Evolutionary conservation across 495 filamentous ascomycete genomes (phyloP).

Genomic region (Aspergillus mulundensis): DNA sequence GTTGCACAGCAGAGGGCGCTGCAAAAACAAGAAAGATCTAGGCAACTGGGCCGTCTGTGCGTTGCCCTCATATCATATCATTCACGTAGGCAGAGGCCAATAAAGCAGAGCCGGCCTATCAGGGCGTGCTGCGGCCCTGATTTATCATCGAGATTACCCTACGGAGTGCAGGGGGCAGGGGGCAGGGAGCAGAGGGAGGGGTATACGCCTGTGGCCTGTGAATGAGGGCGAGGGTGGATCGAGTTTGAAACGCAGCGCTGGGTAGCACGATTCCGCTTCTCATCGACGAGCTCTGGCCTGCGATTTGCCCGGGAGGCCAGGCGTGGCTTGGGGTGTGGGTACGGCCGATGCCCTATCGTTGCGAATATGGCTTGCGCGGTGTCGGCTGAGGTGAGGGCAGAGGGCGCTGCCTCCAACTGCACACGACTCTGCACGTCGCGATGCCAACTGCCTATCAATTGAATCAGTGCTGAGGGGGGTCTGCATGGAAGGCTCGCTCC

Average conservation of each 20-base stretch:
- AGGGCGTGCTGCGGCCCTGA: neutral
- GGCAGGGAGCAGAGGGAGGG: neutral
- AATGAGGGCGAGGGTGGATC: neutral
- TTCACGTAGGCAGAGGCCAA: neutral
- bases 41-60: neutral
- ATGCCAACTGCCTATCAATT: neutral
- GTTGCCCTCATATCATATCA: slow-evolving; percentile 1
- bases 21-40: slow-evolving; percentile 1
- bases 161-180: neutral
- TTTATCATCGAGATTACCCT: neutral
- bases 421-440: neutral
- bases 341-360: slow-evolving; percentile 2
- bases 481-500: neutral
- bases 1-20: slow-evolving; percentile 3
- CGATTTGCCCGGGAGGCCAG: neutral
- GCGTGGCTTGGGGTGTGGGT: slow-evolving; percentile 5
- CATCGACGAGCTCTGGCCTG: neutral
- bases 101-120: neutral
- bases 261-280: neutral
- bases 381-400: neutral
- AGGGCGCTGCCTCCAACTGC: neutral
- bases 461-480: neutral
- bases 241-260: neutral
- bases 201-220: too few relatives aligned
- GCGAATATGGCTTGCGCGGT: neutral